Evolutionary conservation across 2,329 filamentous ascomycete genomes (phyloP).

Genomic region (Sporothrix phasma): DNA sequence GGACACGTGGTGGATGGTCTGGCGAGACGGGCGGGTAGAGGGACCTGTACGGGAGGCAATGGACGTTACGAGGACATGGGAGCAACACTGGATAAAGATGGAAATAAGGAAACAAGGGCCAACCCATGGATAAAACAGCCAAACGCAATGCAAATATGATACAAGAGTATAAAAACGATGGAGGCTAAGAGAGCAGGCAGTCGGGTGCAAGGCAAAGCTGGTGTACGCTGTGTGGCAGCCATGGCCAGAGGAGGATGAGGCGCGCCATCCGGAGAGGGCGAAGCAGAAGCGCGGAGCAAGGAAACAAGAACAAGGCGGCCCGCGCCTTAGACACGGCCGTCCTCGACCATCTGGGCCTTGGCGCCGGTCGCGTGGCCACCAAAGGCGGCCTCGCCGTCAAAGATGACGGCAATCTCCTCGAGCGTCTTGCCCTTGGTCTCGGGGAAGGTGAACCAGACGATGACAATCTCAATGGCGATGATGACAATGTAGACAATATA

Average conservation of each 20-base stretch:
- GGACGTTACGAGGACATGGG: not conserved
- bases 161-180: not conserved
- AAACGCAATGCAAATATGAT: not conserved
- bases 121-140: not conserved
- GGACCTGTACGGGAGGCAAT: not conserved
- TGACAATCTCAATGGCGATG: constrained; percentile 30
- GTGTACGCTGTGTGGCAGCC: not conserved
- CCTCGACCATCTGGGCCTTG: constrained; percentile 1
- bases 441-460: constrained; percentile 28
- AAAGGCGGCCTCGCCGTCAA: constrained; percentile 25
- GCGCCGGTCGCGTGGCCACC: not conserved
- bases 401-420: constrained; percentile 17
- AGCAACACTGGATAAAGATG: not conserved
- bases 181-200: not conserved
- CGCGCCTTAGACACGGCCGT: not conserved
- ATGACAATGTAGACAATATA: constrained; percentile 43
- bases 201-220: not conserved
- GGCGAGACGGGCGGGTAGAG: no score
- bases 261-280: no score
- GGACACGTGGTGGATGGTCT: not conserved
- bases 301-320: no score
- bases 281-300: no score
- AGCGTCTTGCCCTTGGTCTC: constrained; percentile 17
- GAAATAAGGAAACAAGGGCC: not conserved
- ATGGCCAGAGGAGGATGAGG: not conserved